These are phyloP conservation scores for Senna siamea DNA, from an alignment of 306 rosid species.

Conservation along the genomic window DNA sequence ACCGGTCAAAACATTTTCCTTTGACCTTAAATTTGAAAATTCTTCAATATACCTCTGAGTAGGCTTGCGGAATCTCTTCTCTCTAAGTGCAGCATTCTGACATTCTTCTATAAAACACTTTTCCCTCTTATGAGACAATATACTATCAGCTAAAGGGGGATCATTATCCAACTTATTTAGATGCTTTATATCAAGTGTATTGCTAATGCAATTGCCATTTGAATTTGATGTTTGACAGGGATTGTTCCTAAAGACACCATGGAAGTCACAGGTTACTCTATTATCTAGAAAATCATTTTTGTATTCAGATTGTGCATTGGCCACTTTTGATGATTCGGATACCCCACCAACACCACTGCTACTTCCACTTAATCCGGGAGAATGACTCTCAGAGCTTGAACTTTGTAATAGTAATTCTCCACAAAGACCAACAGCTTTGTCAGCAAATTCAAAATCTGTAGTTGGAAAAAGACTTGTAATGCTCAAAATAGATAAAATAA, in stretches of 20 bases:
- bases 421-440: slow-evolving; percentile 53
- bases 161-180: slow-evolving; percentile 49
- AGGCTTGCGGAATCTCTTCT: slow-evolving; percentile 80
- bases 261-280: slow-evolving; percentile 46
- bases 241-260: slow-evolving; percentile 53
- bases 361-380: slow-evolving; percentile 82
- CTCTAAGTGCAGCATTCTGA: slow-evolving; percentile 51
- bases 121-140: slow-evolving; percentile 50
- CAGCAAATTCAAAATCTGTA: slow-evolving; percentile 72
- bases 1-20: slow-evolving; percentile 48
- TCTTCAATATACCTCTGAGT: slow-evolving; percentile 83
- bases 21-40: slow-evolving; percentile 53
- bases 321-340: slow-evolving; percentile 64
- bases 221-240: slow-evolving; percentile 57
- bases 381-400: slow-evolving; percentile 69
- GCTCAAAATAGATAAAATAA: slow-evolving; percentile 25
- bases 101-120: slow-evolving; percentile 49
- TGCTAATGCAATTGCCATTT: slow-evolving; percentile 50
- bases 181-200: slow-evolving; percentile 50
- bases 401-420: slow-evolving; percentile 57
- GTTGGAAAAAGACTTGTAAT: slow-evolving; percentile 21
- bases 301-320: slow-evolving; percentile 62
- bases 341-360: slow-evolving; percentile 62
- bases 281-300: slow-evolving; percentile 54
- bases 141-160: slow-evolving; percentile 43